Evolutionary conservation across 1,139 yeast genomes (phyloP).

Genomic region (Saccharomycopsis hybrid): DNA sequence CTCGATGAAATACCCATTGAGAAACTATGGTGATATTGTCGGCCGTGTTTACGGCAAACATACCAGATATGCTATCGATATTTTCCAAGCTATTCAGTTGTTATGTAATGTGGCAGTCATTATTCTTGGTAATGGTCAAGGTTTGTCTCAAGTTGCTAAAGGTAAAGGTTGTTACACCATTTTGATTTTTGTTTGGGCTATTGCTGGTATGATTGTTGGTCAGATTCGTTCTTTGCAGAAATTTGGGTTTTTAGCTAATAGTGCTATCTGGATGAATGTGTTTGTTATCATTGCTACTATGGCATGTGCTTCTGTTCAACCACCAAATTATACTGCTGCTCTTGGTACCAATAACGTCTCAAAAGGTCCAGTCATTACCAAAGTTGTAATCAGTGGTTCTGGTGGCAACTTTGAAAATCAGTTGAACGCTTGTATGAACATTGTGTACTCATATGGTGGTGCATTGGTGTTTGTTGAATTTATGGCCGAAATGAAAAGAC

Average conservation of each 20-base stretch:
- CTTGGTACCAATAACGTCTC: conserved; percentile 24
- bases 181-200: conserved; percentile 36
- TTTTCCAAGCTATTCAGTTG: conserved; percentile 36
- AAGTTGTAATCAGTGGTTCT: conserved; percentile 27
- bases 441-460: conserved; percentile 44
- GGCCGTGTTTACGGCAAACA: conserved; percentile 32
- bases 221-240: conserved; percentile 35
- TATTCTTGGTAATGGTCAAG: conserved; percentile 36
- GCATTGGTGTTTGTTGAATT: conserved; percentile 40
- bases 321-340: conserved; percentile 33
- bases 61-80: conserved; percentile 30
- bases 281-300: conserved; percentile 36
- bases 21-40: conserved; percentile 36
- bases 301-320: conserved; percentile 33
- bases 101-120: conserved; percentile 37
- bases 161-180: conserved; percentile 36
- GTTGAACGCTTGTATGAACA: conserved; percentile 36
- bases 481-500: conserved; percentile 41
- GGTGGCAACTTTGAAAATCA: conserved; percentile 28
- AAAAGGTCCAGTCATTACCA: conserved; percentile 26
- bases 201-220: conserved; percentile 37
- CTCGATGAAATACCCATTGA: conserved; percentile 36
- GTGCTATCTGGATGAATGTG: conserved; percentile 41
- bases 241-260: conserved; percentile 38
- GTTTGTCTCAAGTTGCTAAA: conserved; percentile 35